These are phyloP conservation scores for Penicillium decumbens DNA, from an alignment of 2,329 filamentous ascomycete species.

Conservation along the genomic window DNA sequence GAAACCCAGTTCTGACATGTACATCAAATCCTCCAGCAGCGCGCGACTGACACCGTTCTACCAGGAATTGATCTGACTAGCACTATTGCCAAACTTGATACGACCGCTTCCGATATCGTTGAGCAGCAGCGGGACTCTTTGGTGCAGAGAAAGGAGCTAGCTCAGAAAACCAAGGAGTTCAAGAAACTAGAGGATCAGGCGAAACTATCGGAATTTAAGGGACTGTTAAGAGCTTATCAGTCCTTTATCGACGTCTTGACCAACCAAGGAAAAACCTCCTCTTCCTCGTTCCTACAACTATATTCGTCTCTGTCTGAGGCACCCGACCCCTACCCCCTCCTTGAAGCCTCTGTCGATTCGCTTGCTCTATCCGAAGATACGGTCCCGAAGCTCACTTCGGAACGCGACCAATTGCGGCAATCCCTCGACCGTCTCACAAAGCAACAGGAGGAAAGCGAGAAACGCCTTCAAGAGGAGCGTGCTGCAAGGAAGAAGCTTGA, in stretches of 20 bases:
- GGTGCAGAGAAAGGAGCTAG: constrained; percentile 90
- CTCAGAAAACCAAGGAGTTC: constrained; percentile 99
- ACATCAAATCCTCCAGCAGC: not conserved
- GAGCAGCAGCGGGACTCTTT: constrained; percentile 91
- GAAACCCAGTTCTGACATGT: constrained; percentile 18
- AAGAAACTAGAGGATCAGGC: constrained; percentile 83
- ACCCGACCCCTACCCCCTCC: constrained; percentile 89
- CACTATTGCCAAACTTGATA: constrained; percentile 80
- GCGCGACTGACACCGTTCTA: constrained; percentile 3
- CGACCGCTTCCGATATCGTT: constrained; percentile 91
- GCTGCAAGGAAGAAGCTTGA: constrained; percentile 69
- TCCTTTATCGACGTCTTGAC: constrained; percentile 94
- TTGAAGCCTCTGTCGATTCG: constrained; percentile 93
- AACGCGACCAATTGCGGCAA: constrained; percentile 82
- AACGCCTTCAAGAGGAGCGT: constrained; percentile 72
- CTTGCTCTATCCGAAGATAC: constrained; percentile 89
- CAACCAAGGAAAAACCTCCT: constrained; percentile 90
- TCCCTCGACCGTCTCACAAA: constrained; percentile 69
- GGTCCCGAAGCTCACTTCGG: constrained; percentile 78
- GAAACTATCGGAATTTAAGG: constrained; percentile 85
- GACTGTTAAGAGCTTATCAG: constrained; percentile 90
- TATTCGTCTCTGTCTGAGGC: constrained; percentile 94
- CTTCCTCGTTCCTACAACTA: constrained; percentile 84
- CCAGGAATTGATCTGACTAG: constrained; percentile 80
- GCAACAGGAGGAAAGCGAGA: constrained; percentile 79